Base-by-base conservation (phyloP, 352 stramenopile genomes). In the Pythium myriotylum region DNA sequence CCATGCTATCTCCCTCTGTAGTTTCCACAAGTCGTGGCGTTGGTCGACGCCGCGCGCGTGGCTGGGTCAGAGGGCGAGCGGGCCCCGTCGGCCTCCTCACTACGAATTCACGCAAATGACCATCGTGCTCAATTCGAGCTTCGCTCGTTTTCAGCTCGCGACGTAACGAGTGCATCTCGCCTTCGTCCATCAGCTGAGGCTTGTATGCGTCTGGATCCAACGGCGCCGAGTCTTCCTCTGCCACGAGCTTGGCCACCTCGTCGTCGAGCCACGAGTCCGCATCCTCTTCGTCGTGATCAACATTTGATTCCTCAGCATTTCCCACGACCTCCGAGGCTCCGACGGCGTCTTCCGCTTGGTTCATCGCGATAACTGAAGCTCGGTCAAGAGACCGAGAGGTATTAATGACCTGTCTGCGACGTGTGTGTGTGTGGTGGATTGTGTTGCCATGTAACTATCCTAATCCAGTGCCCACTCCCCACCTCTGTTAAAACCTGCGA, bases 111-210 rank as follows among this genome's bases (percentile, higher is more conserved):
- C 69, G 70, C 57, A 91, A 47, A 27, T 69, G 77, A 0, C 79
- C 81, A 17, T 88, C 67, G 20, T 65, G 62, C 33, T 71, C 48
- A 13, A 89, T 63, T 19, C 79, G 71, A 2, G 54, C 43, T 39
- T 86, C 73, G 14, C 59, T 82, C 12, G 76, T 72, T 2, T 55
- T 52, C 20, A 89, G 51, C 16, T 71, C 59, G 40, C 47, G 48
- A n/a, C 78, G 73, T 48, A 91, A 52, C 33, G 61, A 33, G 4
- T 69, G 64, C 55, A 89, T 85, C 40, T 76, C 77, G 14, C 66
- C 52, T 6, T 62, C 75, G 54, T 90, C 76, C 81, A 90, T 89
- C 40, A 88, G 54, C 53, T 83, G 73, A 14, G 77, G 66, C 4
- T 58, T 72, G 53, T 88, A 89, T 13, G 35, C 52, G 2, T 73